Percentiles rank a stretch among this genome's conserved stretches.
phyloP scores from a whole-genome alignment of 257 asterid species.

The Gentiana dahurica region DNA sequence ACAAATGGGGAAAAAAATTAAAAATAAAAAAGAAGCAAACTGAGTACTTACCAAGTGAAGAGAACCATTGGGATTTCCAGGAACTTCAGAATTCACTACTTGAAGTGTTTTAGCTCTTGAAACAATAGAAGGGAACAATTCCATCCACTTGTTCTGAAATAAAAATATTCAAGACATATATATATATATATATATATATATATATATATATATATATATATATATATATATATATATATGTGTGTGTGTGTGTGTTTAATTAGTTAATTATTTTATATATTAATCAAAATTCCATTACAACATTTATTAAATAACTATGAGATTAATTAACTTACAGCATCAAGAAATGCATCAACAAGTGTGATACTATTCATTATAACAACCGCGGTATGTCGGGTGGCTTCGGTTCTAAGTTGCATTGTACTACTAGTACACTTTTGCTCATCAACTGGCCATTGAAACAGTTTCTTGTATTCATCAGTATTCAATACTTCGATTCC shows the following conservation, averaged over 20 bases:
- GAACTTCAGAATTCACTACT: conserved; percentile 51
- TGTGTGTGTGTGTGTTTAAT: too few relatives aligned
- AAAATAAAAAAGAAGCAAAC: background rate
- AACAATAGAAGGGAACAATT: conserved; percentile 73
- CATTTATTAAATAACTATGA: background rate
- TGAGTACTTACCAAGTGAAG: conserved; percentile 58
- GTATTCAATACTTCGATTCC: conserved; percentile 37
- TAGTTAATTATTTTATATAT: too few relatives aligned
- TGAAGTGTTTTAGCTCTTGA: conserved; percentile 81
- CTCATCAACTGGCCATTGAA: conserved; percentile 48
- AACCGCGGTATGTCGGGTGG: conserved; percentile 56
- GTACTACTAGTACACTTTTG: conserved; percentile 22
- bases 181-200: background rate
- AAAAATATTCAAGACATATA: background rate
- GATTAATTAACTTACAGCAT: conserved; percentile 45
- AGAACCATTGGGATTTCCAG: conserved; percentile 69
- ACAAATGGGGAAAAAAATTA: background rate
- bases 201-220: conserved; percentile 14
- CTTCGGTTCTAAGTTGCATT: conserved; percentile 37
- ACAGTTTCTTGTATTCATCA: conserved; percentile 57
- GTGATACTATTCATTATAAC: conserved; percentile 91
- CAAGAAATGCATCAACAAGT: conserved; percentile 79
- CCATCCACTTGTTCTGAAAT: conserved; percentile 81
- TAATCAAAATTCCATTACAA: too few relatives aligned
- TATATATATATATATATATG: conserved; percentile 16